phyloP scores from a whole-genome alignment of 805 yeast genomes.

The Cyberlindnera mississippiensis region DNA sequence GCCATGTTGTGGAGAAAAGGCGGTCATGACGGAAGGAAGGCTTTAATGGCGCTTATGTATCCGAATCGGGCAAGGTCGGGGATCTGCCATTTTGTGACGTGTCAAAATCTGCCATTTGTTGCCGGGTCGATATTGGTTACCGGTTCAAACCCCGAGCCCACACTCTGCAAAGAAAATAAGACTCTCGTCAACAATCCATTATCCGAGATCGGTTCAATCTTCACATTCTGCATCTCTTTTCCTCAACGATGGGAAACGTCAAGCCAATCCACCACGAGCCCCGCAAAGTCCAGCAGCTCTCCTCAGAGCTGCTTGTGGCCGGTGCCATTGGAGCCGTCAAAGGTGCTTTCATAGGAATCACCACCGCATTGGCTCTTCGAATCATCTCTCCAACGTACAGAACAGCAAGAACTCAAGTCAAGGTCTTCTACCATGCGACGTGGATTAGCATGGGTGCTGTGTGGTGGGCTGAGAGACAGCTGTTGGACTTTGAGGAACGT shows the following conservation, averaged over 20 bases:
- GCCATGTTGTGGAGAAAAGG: background rate
- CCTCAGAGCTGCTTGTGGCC: conserved; percentile 35
- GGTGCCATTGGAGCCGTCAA: conserved; percentile 39
- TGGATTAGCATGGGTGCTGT: conserved; percentile 41
- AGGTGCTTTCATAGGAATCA: conserved; percentile 37
- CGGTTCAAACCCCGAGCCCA: background rate
- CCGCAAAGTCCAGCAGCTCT: conserved; percentile 31
- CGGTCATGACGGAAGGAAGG: background rate
- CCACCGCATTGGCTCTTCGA: conserved; percentile 32
- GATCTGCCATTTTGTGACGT: background rate
- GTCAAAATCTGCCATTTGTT: background rate
- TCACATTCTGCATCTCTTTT: background rate
- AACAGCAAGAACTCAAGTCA: conserved; percentile 37
- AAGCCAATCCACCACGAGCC: conserved; percentile 38
- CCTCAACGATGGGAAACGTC: conserved; percentile 19
- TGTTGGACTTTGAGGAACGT: conserved; percentile 33
- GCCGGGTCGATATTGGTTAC: background rate
- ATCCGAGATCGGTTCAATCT: background rate
- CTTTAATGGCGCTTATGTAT: background rate
- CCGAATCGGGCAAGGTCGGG: background rate
- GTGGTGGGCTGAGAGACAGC: conserved; percentile 39
- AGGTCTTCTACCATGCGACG: conserved; percentile 37
- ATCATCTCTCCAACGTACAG: conserved; percentile 34
- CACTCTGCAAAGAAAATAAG: background rate
- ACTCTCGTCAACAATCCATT: background rate